Evolutionary conservation across 805 yeast species (phyloP).

Genomic region (Kuraishia hungarica): DNA sequence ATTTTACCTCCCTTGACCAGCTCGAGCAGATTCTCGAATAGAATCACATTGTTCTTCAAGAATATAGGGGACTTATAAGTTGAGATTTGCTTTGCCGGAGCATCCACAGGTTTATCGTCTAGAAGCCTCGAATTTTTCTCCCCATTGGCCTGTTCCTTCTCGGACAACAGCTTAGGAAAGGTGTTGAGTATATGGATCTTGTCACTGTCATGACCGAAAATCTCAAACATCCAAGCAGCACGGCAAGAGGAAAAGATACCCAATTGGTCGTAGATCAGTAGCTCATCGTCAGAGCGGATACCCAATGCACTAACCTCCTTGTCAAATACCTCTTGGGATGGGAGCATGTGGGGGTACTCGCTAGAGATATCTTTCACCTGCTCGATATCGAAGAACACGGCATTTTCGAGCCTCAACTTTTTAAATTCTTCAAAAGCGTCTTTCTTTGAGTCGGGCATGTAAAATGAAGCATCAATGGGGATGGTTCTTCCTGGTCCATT

Average conservation of each 20-base stretch:
- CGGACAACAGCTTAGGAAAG: conserved; percentile 27
- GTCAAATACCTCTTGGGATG: conserved; percentile 49
- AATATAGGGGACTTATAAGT: conserved; percentile 28
- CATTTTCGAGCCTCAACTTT: conserved; percentile 44
- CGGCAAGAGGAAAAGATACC: conserved; percentile 88
- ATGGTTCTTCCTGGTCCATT: conserved; percentile 12
- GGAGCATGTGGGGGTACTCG: conserved; percentile 88
- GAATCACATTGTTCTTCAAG: conserved; percentile 42
- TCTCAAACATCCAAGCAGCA: conserved; percentile 82
- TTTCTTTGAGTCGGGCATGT: conserved; percentile 66
- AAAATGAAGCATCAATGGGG: conserved; percentile 90
- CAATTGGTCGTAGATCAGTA: conserved; percentile 77
- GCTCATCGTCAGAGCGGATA: conserved; percentile 39
- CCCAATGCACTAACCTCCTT: conserved; percentile 47
- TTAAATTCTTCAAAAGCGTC: conserved; percentile 52
- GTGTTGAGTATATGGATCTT: conserved; percentile 64
- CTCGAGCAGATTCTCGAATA: conserved; percentile 56
- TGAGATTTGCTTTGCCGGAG: conserved; percentile 13
- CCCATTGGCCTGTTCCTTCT: conserved; percentile 8
- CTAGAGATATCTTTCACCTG: conserved; percentile 49
- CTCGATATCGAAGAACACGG: conserved; percentile 77
- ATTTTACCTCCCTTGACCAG: conserved; percentile 43
- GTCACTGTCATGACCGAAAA: conserved; percentile 59
- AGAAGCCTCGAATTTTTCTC: conserved; percentile 14
- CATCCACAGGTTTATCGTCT: conserved; percentile 10